Evolutionary conservation across 169 alveolate genomes (phyloP).

Genomic region (Eimeria maxima): DNA sequence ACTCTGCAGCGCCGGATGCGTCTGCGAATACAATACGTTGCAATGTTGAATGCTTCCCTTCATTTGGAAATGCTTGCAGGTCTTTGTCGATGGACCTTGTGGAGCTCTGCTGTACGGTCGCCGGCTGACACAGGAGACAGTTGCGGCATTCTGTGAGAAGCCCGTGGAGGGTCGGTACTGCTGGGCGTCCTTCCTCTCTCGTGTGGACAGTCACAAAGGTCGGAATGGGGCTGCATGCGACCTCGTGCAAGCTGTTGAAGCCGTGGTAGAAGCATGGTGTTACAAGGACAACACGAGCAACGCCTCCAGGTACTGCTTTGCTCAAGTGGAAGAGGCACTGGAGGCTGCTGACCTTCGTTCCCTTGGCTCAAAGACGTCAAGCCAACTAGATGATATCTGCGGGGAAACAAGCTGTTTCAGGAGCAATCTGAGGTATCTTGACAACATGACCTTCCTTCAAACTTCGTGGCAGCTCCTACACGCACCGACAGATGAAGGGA

Average conservation of each 20-base stretch:
- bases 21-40: background rate
- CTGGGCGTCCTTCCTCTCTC: slow-evolving; percentile 81
- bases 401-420: slow-evolving; percentile 84
- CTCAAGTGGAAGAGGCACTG: slow-evolving; percentile 78
- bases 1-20: background rate
- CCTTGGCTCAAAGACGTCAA: slow-evolving; percentile 61
- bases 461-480: slow-evolving; percentile 86
- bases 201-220: slow-evolving; percentile 71
- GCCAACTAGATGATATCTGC: slow-evolving; percentile 83
- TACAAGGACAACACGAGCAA: slow-evolving; percentile 60
- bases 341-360: slow-evolving; percentile 62
- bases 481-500: slow-evolving; percentile 4
- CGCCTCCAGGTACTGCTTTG: slow-evolving; percentile 83
- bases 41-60: background rate
- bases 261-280: slow-evolving; percentile 88
- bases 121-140: slow-evolving; percentile 74
- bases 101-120: slow-evolving; percentile 79
- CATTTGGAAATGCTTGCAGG: slow-evolving; percentile 20
- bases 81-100: slow-evolving; percentile 81
- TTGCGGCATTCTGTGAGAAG: slow-evolving; percentile 73
- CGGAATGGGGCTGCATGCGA: slow-evolving; percentile 85
- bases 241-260: slow-evolving; percentile 81
- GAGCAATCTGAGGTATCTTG: slow-evolving; percentile 85
- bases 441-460: slow-evolving; percentile 86
- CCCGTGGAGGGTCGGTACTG: slow-evolving; percentile 82